These are phyloP conservation scores for Poa annua DNA, from an alignment of 176 grass and related monocot species.

Conservation along the genomic window DNA sequence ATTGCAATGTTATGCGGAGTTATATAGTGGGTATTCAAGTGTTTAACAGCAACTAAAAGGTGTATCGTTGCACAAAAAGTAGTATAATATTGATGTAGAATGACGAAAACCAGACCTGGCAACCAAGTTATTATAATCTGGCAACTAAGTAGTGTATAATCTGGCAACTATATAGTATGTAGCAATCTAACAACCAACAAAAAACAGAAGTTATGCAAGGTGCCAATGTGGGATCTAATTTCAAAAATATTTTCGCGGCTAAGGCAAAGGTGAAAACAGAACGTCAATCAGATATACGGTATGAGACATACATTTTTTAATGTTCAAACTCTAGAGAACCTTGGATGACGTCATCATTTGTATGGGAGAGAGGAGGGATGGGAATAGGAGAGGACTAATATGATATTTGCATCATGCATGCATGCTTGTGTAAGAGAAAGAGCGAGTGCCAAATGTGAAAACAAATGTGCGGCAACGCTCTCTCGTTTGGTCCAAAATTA, in stretches of 20 bases:
- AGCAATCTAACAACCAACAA: neutral
- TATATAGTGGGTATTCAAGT: constrained; percentile 7
- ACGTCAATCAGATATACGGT: neutral
- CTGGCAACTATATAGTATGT: neutral
- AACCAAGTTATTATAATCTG: neutral
- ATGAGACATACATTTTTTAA: neutral
- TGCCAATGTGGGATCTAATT: neutral
- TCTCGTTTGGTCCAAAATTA: neutral
- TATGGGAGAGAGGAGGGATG: neutral
- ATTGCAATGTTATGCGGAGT: neutral
- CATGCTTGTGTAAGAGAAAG: neutral
- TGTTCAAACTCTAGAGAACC: neutral
- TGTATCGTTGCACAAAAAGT: neutral
- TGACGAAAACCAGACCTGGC: too few species aligned
- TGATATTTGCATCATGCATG: neutral
- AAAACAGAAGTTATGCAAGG: neutral
- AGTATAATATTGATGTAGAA: neutral
- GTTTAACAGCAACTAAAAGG: neutral
- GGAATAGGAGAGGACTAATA: neutral
- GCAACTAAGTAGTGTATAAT: neutral
- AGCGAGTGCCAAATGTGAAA: neutral
- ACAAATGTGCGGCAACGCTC: neutral
- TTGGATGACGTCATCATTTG: neutral
- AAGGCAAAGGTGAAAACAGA: neutral
- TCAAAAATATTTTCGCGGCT: neutral